Evolutionary conservation across 495 filamentous ascomycete species (phyloP).

Genomic region (Aeminium ludgeri): DNA sequence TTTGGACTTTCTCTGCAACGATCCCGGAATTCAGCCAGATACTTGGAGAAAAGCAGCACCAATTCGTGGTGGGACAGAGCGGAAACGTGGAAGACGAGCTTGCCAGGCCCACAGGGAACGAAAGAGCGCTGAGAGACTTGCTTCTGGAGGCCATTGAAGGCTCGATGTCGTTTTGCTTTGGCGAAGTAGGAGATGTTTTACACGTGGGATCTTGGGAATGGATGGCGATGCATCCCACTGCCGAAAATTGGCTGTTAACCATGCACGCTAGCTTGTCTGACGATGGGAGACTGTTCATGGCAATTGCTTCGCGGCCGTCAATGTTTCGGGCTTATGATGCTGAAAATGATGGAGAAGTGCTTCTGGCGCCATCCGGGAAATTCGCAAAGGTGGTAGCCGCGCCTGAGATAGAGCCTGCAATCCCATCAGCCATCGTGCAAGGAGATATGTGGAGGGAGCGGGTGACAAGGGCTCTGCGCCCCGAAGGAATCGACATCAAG

Average conservation of each 20-base stretch:
- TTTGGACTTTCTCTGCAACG: slow-evolving; percentile 2
- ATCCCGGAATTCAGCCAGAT: background rate
- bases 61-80: background rate
- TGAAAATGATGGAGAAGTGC: no score
- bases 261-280: background rate
- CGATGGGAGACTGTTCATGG: background rate
- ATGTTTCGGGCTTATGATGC: no score
- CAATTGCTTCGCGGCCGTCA: no score
- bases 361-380: no score
- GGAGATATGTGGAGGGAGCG: background rate
- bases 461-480: background rate
- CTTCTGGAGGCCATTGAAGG: slow-evolving; percentile 10
- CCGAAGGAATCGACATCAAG: background rate
- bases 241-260: background rate
- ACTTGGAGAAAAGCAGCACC: background rate
- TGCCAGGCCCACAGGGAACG: background rate
- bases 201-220: slow-evolving; percentile 3
- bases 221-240: background rate
- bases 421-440: background rate
- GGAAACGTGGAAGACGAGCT: background rate
- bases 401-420: background rate
- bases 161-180: background rate
- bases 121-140: background rate
- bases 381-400: no score
- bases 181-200: background rate